Percentiles rank a stretch among this genome's conserved stretches.
phyloP scores from a whole-genome alignment of 2,329 filamentous ascomycete species.

The Raffaelea deltoideospora region DNA sequence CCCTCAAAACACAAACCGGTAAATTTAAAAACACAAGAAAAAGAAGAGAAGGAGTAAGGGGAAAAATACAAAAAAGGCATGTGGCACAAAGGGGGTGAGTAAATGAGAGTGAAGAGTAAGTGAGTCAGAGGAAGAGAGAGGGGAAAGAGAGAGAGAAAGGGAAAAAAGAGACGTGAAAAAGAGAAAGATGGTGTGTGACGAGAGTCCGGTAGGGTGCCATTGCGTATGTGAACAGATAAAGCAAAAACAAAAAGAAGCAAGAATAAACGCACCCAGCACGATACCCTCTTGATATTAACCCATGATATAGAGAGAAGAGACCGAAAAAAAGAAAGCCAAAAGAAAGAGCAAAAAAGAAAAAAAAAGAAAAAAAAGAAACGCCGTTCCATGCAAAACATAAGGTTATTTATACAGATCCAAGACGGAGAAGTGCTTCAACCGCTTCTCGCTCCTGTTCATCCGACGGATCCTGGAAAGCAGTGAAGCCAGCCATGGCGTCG shows the following conservation, averaged over 20 bases:
- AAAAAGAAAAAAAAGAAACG: slow-evolving; percentile 23
- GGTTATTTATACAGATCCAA: slow-evolving; percentile 58
- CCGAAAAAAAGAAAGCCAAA: neutral
- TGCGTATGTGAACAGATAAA: too few relatives aligned
- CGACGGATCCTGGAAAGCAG: slow-evolving; percentile 38
- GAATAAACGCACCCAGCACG: too few relatives aligned
- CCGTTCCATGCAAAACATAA: slow-evolving; percentile 32
- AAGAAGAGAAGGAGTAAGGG: neutral
- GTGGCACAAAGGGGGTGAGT: too few relatives aligned
- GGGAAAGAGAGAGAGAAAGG: neutral
- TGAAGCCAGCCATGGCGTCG: too few relatives aligned
- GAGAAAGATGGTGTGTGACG: too few relatives aligned
- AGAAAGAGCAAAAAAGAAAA: slow-evolving; percentile 1
- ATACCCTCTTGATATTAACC: too few relatives aligned
- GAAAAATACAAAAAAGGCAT: neutral
- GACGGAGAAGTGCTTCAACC: slow-evolving; percentile 63
- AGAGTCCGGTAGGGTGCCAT: too few relatives aligned
- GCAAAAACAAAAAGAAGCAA: too few relatives aligned
- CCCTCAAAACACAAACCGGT: too few relatives aligned
- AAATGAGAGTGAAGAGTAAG: too few relatives aligned
- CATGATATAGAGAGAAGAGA: neutral
- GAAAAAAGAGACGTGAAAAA: neutral
- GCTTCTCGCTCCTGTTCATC: slow-evolving; percentile 68
- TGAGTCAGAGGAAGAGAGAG: neutral
- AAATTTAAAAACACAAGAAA: too few relatives aligned